phyloP scores from a whole-genome alignment of 2,329 filamentous ascomycete species.

The Ramularia collo-cygni region DNA sequence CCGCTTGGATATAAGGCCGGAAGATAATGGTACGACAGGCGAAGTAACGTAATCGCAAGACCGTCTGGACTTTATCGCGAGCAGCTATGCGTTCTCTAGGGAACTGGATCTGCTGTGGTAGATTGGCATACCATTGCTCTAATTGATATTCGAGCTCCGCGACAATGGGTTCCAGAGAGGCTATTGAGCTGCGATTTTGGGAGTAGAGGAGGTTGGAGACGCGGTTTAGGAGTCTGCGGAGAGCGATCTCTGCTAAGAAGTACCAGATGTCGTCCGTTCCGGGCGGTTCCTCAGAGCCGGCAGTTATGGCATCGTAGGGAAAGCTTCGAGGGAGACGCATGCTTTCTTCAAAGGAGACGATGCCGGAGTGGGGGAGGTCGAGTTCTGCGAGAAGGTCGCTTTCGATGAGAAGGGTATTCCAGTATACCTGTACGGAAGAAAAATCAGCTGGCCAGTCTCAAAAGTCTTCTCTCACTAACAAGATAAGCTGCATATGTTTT shows the following conservation, averaged over 20 bases:
- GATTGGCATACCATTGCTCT: conserved; percentile 75
- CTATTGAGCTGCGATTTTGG: conserved; percentile 53
- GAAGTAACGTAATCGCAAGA: conserved; percentile 72
- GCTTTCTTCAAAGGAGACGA: conserved; percentile 74
- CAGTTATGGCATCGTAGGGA: conserved; percentile 58
- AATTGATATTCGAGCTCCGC: conserved; percentile 76
- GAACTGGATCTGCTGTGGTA: conserved; percentile 69
- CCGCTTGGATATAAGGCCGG: conserved; percentile 72
- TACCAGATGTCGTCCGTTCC: conserved; percentile 79
- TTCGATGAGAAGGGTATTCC: conserved; percentile 76
- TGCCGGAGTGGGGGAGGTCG: conserved; percentile 74
- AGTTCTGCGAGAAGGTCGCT: conserved; percentile 71
- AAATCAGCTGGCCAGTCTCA: too few relatives aligned
- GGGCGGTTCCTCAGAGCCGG: conserved; percentile 27
- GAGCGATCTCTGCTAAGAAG: conserved; percentile 74
- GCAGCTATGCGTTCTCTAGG: conserved; percentile 62
- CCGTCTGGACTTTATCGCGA: conserved; percentile 69
- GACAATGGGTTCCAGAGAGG: conserved; percentile 68
- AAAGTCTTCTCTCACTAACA: too few relatives aligned
- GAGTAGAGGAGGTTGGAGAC: conserved; percentile 27
- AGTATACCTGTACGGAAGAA: conserved; percentile 72
- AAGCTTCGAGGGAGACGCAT: conserved; percentile 74
- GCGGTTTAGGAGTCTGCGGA: conserved; percentile 58
- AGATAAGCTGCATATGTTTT: too few relatives aligned
- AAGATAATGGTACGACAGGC: conserved; percentile 83